Conservation (phyloP, 192 early-diverging fungal species). For the Coemansia sp. region DNA sequence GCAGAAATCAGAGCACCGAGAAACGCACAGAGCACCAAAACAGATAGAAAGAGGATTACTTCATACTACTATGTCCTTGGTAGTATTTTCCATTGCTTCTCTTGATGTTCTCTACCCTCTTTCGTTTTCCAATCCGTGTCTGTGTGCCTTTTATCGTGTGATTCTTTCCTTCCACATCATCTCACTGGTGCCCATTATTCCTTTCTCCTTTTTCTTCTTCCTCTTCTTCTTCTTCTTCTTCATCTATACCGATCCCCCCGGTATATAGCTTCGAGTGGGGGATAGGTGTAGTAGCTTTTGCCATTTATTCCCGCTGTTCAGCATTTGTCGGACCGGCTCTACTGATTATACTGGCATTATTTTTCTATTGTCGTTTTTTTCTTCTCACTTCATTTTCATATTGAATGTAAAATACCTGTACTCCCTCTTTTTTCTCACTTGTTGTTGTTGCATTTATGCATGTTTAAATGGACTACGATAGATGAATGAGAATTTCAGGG, state of each 20-base stretch:
- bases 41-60: too few relatives aligned
- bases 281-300: neutral
- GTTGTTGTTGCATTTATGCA: neutral
- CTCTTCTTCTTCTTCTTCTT: neutral
- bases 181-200: neutral
- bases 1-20: slow-evolving; percentile 58
- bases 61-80: too few relatives aligned
- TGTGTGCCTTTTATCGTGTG: neutral
- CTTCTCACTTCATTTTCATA: slow-evolving; percentile 11
- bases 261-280: neutral
- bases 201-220: neutral
- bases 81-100: too few relatives aligned
- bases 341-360: slow-evolving; percentile 9
- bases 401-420: slow-evolving; percentile 10
- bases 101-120: too few relatives aligned
- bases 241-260: neutral
- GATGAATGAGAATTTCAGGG: neutral
- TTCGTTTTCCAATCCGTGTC: neutral
- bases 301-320: neutral
- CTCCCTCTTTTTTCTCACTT: slow-evolving; percentile 8
- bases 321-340: neutral
- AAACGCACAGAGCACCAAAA: neutral
- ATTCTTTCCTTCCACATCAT: neutral
- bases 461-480: neutral
- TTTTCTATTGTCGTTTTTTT: slow-evolving; percentile 7